Percentiles rank a stretch among this genome's conserved stretches.
Conservation (phyloP, 352 stramenopile species). For the Globisporangium camurandrum region DNA sequence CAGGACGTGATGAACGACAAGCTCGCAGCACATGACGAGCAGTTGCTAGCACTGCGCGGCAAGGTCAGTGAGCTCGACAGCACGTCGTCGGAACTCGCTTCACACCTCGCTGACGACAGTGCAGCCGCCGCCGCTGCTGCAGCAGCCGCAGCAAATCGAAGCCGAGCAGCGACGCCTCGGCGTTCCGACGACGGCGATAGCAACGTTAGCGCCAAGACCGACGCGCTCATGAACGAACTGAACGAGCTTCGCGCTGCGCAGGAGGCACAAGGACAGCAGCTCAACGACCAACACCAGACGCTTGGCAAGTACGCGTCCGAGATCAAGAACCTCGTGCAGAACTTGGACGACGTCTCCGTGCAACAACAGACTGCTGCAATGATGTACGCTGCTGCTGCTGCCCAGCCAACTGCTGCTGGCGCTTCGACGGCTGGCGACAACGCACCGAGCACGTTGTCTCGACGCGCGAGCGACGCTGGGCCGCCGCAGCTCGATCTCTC, state of each 20-base stretch:
- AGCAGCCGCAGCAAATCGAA: constrained; percentile 1
- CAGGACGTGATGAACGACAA: constrained; percentile 27
- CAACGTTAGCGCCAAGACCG: not conserved
- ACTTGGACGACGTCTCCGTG: constrained; percentile 44
- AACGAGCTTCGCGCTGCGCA: constrained; percentile 40
- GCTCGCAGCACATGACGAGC: constrained; percentile 27
- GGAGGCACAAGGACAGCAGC: constrained; percentile 24
- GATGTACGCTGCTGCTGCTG: constrained; percentile 17
- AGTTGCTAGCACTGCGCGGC: constrained; percentile 25
- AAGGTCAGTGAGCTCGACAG: constrained; percentile 25
- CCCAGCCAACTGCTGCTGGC: constrained; percentile 4
- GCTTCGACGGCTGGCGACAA: too few relatives aligned
- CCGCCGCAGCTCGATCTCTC: constrained; percentile 54
- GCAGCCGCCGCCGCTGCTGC: constrained; percentile 8
- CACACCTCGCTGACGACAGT: not conserved
- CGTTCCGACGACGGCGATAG: not conserved
- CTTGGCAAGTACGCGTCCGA: constrained; percentile 39
- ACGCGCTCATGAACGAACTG: constrained; percentile 34
- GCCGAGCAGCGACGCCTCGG: not conserved
- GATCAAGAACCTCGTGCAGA: constrained; percentile 36
- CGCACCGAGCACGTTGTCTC: not conserved
- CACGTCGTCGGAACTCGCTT: constrained; percentile 8
- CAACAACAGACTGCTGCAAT: constrained; percentile 37
- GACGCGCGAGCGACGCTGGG: constrained; percentile 4
- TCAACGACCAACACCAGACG: constrained; percentile 31